Evolutionary conservation across 1,284 basidiomycete genomes (phyloP).

Genomic region (Marasmius sp.): DNA sequence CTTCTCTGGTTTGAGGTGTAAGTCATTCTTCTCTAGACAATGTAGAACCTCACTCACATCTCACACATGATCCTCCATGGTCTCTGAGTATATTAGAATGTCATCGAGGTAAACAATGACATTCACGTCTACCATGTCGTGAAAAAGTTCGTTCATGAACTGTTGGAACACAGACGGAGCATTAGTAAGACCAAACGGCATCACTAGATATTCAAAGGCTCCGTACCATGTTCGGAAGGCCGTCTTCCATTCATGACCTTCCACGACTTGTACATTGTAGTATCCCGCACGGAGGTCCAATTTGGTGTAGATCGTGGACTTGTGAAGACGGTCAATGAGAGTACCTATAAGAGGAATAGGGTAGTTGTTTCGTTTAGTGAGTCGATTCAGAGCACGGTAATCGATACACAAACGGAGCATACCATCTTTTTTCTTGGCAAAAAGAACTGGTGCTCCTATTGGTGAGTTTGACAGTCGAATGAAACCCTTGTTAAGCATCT

Average conservation of each 20-base stretch:
- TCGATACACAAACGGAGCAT: constrained; percentile 1
- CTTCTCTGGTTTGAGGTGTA: constrained; percentile 38
- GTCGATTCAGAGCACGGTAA: background rate
- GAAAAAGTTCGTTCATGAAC: constrained; percentile 39
- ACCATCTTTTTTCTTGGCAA: constrained; percentile 23
- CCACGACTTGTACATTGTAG: background rate
- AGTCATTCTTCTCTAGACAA: constrained; percentile 26
- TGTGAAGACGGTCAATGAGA: constrained; percentile 1
- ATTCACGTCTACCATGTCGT: constrained; percentile 29
- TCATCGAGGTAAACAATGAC: constrained; percentile 35
- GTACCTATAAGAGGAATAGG: constrained; percentile 1
- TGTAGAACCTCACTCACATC: constrained; percentile 31
- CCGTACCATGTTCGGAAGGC: constrained; percentile 1
- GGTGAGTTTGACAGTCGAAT: constrained; percentile 19
- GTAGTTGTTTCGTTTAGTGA: background rate
- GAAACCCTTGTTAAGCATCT: constrained; percentile 20
- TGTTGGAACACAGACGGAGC: constrained; percentile 24
- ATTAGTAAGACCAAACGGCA: constrained; percentile 5
- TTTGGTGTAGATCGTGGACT: constrained; percentile 1
- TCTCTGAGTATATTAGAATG: constrained; percentile 25
- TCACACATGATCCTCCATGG: constrained; percentile 15
- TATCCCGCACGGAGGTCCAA: constrained; percentile 1
- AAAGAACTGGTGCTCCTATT: constrained; percentile 29
- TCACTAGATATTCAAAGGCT: constrained; percentile 4
- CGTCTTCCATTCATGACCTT: constrained; percentile 7